These are phyloP conservation scores for Manihot esculenta DNA, from an alignment of 441 rosid species.

Conservation along the genomic window DNA sequence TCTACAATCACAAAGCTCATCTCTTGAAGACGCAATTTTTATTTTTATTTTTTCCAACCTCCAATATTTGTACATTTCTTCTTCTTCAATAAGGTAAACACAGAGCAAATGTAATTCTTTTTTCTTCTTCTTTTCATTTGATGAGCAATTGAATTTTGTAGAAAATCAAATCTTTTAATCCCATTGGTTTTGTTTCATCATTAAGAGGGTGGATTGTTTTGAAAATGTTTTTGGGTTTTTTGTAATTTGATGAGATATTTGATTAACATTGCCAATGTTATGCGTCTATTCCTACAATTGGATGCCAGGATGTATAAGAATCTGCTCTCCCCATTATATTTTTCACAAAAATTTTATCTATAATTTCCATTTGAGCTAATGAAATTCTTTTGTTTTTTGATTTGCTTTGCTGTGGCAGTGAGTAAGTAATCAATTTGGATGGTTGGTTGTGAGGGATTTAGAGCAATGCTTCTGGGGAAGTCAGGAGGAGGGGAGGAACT, in stretches of 20 bases:
- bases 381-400: not conserved
- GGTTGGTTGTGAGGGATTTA: constrained; percentile 31
- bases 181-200: too few species aligned
- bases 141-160: too few species aligned
- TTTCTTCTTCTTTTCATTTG: not conserved
- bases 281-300: not conserved
- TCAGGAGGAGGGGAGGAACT: constrained; percentile 54
- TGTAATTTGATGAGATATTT: constrained; percentile 5
- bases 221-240: not conserved
- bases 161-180: not conserved
- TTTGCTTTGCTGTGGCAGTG: constrained; percentile 15
- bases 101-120: too few species aligned
- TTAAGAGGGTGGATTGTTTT: not conserved
- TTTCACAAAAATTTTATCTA: not conserved
- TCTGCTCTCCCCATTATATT: not conserved
- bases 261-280: not conserved
- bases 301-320: not conserved
- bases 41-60: not conserved
- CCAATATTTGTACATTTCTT: not conserved
- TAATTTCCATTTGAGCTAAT: not conserved
- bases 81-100: constrained; percentile 2
- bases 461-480: constrained; percentile 34
- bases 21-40: not conserved
- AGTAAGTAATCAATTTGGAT: constrained; percentile 25
- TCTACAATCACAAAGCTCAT: not conserved